Percentiles rank a stretch among this genome's conserved stretches.
Evolutionary conservation across 371 early-diverging fungal species (phyloP).

Genomic region (Mucor saturninus): DNA sequence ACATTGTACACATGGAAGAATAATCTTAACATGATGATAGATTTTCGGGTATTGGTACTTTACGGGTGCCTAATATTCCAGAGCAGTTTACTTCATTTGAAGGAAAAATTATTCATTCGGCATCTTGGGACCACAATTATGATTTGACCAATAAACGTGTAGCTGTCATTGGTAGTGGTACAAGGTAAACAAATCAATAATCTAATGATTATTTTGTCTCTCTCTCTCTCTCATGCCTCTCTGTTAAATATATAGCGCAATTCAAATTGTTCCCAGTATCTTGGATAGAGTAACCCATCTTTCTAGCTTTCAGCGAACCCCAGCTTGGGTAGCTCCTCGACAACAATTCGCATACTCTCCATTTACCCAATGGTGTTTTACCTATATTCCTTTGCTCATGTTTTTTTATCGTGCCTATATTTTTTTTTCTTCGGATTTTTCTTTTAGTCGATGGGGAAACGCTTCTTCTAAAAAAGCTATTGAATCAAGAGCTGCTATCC

Average conservation of each 20-base stretch:
- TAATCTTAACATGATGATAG: not conserved
- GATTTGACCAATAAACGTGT: constrained; percentile 57
- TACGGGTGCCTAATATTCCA: constrained; percentile 21
- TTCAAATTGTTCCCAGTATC: constrained; percentile 55
- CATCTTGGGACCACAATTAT: constrained; percentile 51
- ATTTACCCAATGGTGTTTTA: constrained; percentile 39
- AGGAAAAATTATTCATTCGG: constrained; percentile 41
- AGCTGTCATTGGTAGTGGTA: constrained; percentile 60
- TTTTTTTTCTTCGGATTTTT: constrained; percentile 1
- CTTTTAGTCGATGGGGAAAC: constrained; percentile 2
- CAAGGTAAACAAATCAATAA: constrained; percentile 38
- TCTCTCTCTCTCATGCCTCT: too few species aligned
- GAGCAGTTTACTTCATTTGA: constrained; percentile 25
- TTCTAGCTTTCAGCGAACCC: constrained; percentile 56
- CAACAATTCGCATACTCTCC: constrained; percentile 27
- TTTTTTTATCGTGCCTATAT: constrained; percentile 28
- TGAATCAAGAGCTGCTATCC: not conserved
- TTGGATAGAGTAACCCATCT: constrained; percentile 41
- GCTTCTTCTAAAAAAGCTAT: constrained; percentile 9
- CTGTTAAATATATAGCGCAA: constrained; percentile 29
- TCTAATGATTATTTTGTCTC: too few species aligned
- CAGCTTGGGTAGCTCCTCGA: constrained; percentile 46
- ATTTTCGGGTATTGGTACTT: constrained; percentile 11
- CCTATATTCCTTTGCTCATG: constrained; percentile 46
- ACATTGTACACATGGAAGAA: too few species aligned